Base-by-base conservation (phyloP, 495 filamentous ascomycete genomes). In the Echria macrotheca region DNA sequence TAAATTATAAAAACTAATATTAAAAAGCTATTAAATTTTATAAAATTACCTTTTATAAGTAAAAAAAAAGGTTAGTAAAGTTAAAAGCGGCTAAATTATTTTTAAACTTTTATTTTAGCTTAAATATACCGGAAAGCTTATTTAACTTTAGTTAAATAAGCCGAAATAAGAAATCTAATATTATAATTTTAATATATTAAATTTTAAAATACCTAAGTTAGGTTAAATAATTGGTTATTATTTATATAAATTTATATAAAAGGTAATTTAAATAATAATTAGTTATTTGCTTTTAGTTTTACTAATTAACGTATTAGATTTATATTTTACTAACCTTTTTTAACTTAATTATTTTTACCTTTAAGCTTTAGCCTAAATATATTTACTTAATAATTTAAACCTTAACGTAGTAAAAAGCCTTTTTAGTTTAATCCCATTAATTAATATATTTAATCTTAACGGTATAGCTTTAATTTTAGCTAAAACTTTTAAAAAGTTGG, bases 41-140 rank as follows among this genome's bases (percentile, higher is more conserved):
- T 42, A 46, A 21, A 18, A 35, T 29, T 36, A 46, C 44, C 44
- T 29, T 24, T 18, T 23, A 18, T 25, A 46, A 29, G 44, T 46
- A 46, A 17, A 46, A 46, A 9, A 46, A 29, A 17, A 46, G 44
- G 28, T 36, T 33, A 17, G 31, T 36, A 35, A 46, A 46, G 17
- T 29, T 24, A 12, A n/a, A n/a, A 19, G 17, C 22, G 19, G 45
- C 33, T 4, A 48, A 29, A 22, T 48, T 29, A n/a, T 37, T 35
- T 5, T 22, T 28, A 12, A 38, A 19, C 14, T 23, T 19, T 8
- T 25, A 14, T 17, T 29, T 15, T 35, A 22, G 45, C 14, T 29
- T 24, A 26, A 48, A 48, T 15, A 15, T 12, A 23, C 45, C 33
- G 5, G 12, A 7, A 31, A n/a, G 39, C 31, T 38, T n/a, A 14